Percentiles rank a stretch among this genome's conserved stretches.
phyloP scores from a whole-genome alignment of 805 yeast genomes.

The Tetrapisispora namnaoensis region DNA sequence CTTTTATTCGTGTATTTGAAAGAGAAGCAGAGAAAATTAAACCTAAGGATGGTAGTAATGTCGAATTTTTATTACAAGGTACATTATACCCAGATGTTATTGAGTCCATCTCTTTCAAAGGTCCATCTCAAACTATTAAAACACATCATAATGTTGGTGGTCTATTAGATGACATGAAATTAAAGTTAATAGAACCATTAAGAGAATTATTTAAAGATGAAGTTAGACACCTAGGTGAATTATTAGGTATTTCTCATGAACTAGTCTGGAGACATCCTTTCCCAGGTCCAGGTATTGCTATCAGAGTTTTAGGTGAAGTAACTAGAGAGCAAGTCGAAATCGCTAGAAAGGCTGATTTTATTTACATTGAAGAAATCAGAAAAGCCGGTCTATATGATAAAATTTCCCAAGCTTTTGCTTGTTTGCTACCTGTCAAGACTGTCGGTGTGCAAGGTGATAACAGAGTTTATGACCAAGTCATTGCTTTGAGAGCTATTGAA shows the following conservation, averaged over 20 bases:
- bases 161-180: conserved; percentile 92
- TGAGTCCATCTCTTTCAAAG: conserved; percentile 97
- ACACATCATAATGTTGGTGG: conserved; percentile 99
- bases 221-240: conserved; percentile 91
- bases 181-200: conserved; percentile 95
- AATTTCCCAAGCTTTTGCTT: conserved; percentile 97
- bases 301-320: conserved; percentile 95
- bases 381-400: conserved; percentile 85
- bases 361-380: conserved; percentile 92
- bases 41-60: conserved; percentile 81
- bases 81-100: conserved; percentile 97
- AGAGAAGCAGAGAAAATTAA: conserved; percentile 86
- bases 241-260: conserved; percentile 91
- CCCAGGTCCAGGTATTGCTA: conserved; percentile 99
- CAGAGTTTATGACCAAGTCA: conserved; percentile 98
- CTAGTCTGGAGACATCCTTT: conserved; percentile 99
- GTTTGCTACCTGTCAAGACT: conserved; percentile 90
- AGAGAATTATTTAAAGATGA: conserved; percentile 98
- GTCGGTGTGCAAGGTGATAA: conserved; percentile 99
- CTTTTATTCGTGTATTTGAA: conserved; percentile 94
- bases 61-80: conserved; percentile 92
- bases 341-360: conserved; percentile 94
- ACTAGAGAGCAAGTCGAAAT: conserved; percentile 87
- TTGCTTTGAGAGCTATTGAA: conserved; percentile 96
- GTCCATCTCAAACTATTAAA: conserved; percentile 98